Percentiles rank a stretch among this genome's conserved stretches.
Conservation (phyloP, 257 asterid genomes). For the Solanum piurae region DNA sequence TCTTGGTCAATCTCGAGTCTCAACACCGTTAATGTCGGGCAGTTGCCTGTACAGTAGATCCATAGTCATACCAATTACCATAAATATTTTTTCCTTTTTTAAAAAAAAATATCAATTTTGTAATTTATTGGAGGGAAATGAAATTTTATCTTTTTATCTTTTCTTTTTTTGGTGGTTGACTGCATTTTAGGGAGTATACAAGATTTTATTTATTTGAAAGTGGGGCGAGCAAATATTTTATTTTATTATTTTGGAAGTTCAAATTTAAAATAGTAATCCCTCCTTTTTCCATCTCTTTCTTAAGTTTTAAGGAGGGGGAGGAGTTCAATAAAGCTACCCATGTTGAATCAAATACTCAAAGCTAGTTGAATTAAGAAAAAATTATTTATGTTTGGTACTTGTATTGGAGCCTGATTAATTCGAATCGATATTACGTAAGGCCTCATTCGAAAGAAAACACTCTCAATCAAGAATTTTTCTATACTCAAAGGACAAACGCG, state of each 20-base stretch:
- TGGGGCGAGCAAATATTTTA: background rate
- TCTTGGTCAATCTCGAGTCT: constrained; percentile 3
- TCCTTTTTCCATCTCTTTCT: background rate
- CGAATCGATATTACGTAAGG: too few relatives aligned
- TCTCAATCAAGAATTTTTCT: background rate
- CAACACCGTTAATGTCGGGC: constrained; percentile 9
- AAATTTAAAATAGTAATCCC: constrained; percentile 2
- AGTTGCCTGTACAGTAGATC: constrained; percentile 2
- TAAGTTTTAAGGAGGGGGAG: background rate
- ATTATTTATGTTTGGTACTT: too few relatives aligned
- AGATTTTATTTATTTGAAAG: background rate
- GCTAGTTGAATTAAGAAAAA: background rate
- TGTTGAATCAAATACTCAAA: background rate
- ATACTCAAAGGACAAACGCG: too few relatives aligned
- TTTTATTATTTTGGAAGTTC: background rate
- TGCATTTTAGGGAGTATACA: background rate
- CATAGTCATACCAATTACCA: background rate
- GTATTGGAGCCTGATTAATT: too few relatives aligned
- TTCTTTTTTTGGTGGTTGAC: background rate
- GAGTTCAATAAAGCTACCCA: background rate
- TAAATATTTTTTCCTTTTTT: background rate
- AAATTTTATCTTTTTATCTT: background rate
- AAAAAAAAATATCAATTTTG: background rate
- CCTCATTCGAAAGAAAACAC: rapidly evolving
- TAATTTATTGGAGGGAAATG: background rate